These are phyloP conservation scores for Phoma sp. DNA, from an alignment of 2,329 filamentous ascomycete species.

Conservation along the genomic window DNA sequence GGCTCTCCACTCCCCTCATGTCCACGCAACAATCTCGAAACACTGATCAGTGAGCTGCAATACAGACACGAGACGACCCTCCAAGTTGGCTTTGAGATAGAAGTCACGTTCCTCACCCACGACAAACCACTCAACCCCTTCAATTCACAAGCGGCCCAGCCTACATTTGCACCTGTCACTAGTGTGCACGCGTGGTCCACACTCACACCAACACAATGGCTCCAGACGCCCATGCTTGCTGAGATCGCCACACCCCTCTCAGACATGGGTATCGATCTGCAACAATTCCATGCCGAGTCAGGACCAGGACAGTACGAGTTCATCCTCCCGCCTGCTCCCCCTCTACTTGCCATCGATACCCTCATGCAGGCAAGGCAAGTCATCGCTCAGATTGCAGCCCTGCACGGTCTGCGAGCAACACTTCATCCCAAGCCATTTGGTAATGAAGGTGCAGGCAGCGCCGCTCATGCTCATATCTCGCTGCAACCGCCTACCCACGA, in stretches of 20 bases:
- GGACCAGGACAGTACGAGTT: conserved; percentile 80
- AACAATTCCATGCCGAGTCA: conserved; percentile 78
- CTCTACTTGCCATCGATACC: conserved; percentile 72
- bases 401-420: conserved; percentile 70
- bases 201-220: conserved; percentile 67
- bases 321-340: conserved; percentile 67
- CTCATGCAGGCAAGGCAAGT: conserved; percentile 75
- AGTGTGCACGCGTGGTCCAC: conserved; percentile 75
- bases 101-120: conserved; percentile 73
- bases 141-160: conserved; percentile 15
- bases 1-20: conserved; percentile 63
- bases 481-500: conserved; percentile 63
- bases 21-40: conserved; percentile 59
- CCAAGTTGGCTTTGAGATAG: conserved; percentile 80
- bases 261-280: conserved; percentile 67
- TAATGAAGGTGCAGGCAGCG: conserved; percentile 63
- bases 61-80: conserved; percentile 62
- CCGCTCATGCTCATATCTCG: conserved; percentile 73
- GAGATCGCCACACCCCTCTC: conserved; percentile 69
- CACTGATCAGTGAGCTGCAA: conserved; percentile 60
- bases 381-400: conserved; percentile 68
- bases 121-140: conserved; percentile 31
- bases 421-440: conserved; percentile 74
- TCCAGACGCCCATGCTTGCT: conserved; percentile 66
- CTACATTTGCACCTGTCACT: conserved; percentile 55